These are phyloP conservation scores for Pichia pseudocactophila DNA, from an alignment of 805 yeast species.

Conservation along the genomic window DNA sequence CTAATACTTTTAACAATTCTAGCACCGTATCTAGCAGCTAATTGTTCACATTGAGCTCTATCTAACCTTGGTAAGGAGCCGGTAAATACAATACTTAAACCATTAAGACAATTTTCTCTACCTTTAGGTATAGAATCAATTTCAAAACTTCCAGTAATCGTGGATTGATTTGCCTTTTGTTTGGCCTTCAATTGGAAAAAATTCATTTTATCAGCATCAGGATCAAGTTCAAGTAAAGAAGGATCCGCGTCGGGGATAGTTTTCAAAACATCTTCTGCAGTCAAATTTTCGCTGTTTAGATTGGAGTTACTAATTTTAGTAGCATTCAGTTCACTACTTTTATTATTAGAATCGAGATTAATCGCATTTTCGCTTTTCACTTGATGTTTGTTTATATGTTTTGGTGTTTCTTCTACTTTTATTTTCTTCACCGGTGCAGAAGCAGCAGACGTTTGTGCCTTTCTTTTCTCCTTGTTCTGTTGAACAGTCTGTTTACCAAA, in stretches of 20 bases:
- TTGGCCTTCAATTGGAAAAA: constrained; percentile 50
- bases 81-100: constrained; percentile 87
- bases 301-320: no score
- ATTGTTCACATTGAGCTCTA: constrained; percentile 62
- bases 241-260: constrained; percentile 70
- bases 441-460: neutral
- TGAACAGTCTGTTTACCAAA: constrained; percentile 23
- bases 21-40: constrained; percentile 86
- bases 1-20: constrained; percentile 80
- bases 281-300: constrained; percentile 3
- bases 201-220: constrained; percentile 40
- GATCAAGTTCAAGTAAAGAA: constrained; percentile 23
- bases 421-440: neutral
- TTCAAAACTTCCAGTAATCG: constrained; percentile 14
- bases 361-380: neutral
- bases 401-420: neutral
- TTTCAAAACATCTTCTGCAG: constrained; percentile 50
- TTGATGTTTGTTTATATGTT: neutral
- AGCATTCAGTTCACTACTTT: no score
- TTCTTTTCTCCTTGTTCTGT: constrained; percentile 6
- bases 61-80: constrained; percentile 78
- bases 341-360: neutral
- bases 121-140: constrained; percentile 64
- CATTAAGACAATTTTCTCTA: constrained; percentile 75
- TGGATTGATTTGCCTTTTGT: constrained; percentile 27